Conservation (phyloP, 139 green algal species). For the Auxenochlorella pyrenoidosa region DNA sequence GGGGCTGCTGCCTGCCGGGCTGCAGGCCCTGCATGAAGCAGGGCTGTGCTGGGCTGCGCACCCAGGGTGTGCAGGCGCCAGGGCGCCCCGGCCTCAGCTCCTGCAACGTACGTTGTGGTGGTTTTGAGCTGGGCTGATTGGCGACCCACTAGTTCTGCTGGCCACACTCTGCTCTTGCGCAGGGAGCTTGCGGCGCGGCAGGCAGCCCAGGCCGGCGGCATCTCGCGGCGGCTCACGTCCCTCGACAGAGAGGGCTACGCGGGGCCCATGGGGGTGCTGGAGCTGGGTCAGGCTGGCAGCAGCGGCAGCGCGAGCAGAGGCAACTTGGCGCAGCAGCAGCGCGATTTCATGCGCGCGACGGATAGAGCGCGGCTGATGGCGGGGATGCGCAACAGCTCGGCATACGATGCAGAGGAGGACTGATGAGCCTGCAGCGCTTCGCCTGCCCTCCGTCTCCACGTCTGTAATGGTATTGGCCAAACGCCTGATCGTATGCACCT, state of each 20-base stretch:
- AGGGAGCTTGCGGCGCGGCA: slow-evolving; percentile 7
- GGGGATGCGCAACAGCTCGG: background rate
- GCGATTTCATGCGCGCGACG: background rate
- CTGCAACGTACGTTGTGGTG: too few relatives aligned
- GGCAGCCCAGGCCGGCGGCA: background rate
- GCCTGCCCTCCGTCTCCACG: too few relatives aligned
- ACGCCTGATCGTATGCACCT: too few relatives aligned
- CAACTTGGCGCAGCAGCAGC: background rate
- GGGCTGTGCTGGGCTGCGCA: too few relatives aligned
- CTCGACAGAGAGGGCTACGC: slow-evolving; percentile 10
- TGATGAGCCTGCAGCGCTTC: background rate
- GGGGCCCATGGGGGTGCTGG: slow-evolving; percentile 8
- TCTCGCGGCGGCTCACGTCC: background rate
- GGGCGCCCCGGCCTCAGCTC: too few relatives aligned
- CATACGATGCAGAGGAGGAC: slow-evolving; percentile 21
- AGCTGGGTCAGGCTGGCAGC: background rate
- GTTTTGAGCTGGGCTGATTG: too few relatives aligned
- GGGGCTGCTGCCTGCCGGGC: too few relatives aligned
- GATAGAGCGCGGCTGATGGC: slow-evolving; percentile 22
- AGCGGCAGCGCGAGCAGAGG: background rate
- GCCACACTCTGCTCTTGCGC: background rate
- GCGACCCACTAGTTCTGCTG: too few relatives aligned
- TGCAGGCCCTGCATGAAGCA: too few relatives aligned
- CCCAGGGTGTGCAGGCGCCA: too few relatives aligned
- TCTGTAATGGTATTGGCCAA: too few relatives aligned